Base-by-base conservation (phyloP, 805 yeast species). In the Cyberlindnera euphorbiae region DNA sequence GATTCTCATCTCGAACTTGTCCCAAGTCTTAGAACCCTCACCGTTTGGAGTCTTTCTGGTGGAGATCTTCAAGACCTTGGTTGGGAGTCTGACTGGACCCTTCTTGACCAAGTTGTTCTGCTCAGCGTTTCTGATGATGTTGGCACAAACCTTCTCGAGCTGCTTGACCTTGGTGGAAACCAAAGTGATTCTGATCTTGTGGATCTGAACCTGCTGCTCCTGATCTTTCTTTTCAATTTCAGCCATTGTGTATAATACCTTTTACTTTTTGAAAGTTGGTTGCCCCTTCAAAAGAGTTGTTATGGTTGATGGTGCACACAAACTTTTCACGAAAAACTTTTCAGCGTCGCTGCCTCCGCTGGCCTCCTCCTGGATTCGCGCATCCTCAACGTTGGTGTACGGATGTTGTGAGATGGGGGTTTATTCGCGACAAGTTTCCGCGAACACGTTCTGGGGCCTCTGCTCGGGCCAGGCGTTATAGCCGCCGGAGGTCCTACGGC, bases 1-100 rank as follows among this genome's bases (percentile, higher is more conserved):
- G 80, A 93, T 88, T 84, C 97, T 90, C 95, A 93, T 84, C 80
- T 93, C 98, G 73, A 81, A 93, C 62, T 94, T 77, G 70, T 93
- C 99, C 97, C 97, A 93, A 63, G 99, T 93, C 90, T 93, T 93
- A 61, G 98, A 93, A 93, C 99, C 99, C 79, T 93, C 97, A 93
- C 99, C 99, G 73, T 94, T 94, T 66, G 99, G 99, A 67, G 98
- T 84, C 89, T 93, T 93, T 86, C 99, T 88, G 85, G 99, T 93
- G 75, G 95, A 78, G 76, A 93, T 78, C 75, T 84, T 87, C 66
- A 93, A 84, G 60, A 84, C 93, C 84, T 89, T 93, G 74, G 98
- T 93, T 78, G 99, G 99, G 77, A 93, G 74, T 85, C 98, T 89
- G 66, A 93, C 96, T 60, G 98, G 98, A 67, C 99, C 99, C 79